Base-by-base conservation (phyloP, 1,284 basidiomycete species). In the Sphaerobolus stellatus region DNA sequence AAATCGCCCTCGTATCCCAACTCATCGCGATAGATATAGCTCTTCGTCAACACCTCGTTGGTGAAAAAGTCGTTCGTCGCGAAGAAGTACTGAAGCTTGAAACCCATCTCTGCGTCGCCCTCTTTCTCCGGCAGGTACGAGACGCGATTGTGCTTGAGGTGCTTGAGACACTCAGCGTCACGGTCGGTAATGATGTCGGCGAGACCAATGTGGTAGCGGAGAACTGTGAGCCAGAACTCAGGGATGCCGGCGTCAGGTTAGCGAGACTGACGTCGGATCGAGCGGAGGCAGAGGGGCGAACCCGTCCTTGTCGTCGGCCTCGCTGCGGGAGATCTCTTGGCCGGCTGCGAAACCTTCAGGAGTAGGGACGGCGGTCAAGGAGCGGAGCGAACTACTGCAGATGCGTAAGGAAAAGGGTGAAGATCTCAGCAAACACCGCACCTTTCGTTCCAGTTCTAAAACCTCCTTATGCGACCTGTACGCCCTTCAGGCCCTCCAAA, bases 201-300 rank as follows among this genome's bases (percentile, higher is more conserved):
- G 53, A 98, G 81, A 50, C 85, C 92, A 57, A 89, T 73, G 71
- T 98, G 93, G 74, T 97, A 98, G 65, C 92, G 87, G 60, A 98
- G 82, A 1, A 94, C 93, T 1, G 96, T 98, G 64, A 98, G 86
- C 96, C 96, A 99, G 80, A 98, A 98, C 68, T 97, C 89, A 58
- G 95, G 92, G 66, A 99, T 94, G 61, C 89, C 88, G 60, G 78
- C 74, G 4, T 75, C 61, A 1, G 59, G 66, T 67, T 68, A 41
- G 53, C 59, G 57, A 62, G 49, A 68, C 58, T 65, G 54, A 81
- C 79, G 60, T 76, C 78, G 56, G 82, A 72, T 56, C 57, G 62
- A 50, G 67, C 58, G 47, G 71, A 53, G 4, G 65, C 65, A 53
- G 81, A 80, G 59, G 76, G 77, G 54, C 82, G 72, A 6, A 45